Conservation (phyloP, 2,329 filamentous ascomycete species). For the Talaromyces sp. region DNA sequence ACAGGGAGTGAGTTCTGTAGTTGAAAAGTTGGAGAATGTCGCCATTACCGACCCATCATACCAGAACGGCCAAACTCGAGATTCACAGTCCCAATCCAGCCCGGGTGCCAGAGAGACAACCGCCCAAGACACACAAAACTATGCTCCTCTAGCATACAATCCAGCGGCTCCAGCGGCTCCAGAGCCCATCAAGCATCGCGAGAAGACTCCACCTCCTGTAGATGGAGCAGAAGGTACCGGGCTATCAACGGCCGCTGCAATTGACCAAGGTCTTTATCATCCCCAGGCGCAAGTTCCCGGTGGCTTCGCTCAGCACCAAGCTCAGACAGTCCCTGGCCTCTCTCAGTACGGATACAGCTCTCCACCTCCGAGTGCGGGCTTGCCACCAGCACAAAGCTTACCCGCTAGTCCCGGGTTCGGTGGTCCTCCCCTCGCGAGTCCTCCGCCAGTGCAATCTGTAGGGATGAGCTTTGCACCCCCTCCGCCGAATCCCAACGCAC, state of each 20-base stretch:
- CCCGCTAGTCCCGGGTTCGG: conserved; percentile 24
- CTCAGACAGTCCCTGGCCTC: conserved; percentile 18
- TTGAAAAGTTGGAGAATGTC: conserved; percentile 58
- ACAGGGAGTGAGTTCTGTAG: conserved; percentile 51
- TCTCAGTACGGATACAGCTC: conserved; percentile 16
- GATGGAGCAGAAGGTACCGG: conserved; percentile 48
- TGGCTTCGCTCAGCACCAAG: conserved; percentile 18
- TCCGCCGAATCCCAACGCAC: conserved; percentile 29
- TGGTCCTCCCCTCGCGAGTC: conserved; percentile 15
- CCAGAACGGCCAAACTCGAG: conserved; percentile 38
- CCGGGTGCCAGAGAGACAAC: conserved; percentile 9
- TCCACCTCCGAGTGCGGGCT: conserved; percentile 21
- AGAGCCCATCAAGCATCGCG: conserved; percentile 59
- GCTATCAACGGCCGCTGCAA: conserved; percentile 35
- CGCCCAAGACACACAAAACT: conserved; percentile 27
- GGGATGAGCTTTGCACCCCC: conserved; percentile 28
- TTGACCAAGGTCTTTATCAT: conserved; percentile 31
- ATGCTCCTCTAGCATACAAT: conserved; percentile 57
- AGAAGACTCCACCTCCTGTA: conserved; percentile 60
- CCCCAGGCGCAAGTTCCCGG: conserved; percentile 21
- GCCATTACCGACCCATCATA: conserved; percentile 52
- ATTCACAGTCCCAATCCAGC: conserved; percentile 28
- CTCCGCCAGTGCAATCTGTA: conserved; percentile 15
- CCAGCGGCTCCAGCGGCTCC: conserved; percentile 61
- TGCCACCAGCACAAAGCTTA: conserved; percentile 21